These are phyloP conservation scores for Podospora sp. DNA, from an alignment of 495 filamentous ascomycete genomes.

Conservation along the genomic window DNA sequence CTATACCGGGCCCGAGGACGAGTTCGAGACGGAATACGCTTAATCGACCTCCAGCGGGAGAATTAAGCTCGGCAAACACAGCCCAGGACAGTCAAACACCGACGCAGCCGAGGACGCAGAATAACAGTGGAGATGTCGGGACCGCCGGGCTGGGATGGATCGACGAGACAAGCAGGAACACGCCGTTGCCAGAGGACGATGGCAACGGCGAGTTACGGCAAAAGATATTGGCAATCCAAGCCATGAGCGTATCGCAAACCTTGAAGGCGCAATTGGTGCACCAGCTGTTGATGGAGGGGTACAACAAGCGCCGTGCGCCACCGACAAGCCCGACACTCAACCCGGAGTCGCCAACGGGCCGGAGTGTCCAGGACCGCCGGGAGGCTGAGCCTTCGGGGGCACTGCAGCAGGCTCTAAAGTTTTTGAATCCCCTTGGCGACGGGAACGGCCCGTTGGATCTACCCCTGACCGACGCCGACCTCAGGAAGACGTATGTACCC, in stretches of 20 bases:
- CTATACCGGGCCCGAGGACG: not conserved
- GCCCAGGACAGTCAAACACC: not conserved
- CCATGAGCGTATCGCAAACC: constrained; percentile 60
- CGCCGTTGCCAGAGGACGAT: constrained; percentile 81
- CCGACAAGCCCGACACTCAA: constrained; percentile 19
- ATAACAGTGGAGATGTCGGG: not conserved
- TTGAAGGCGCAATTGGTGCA: constrained; percentile 88
- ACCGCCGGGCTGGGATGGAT: constrained; percentile 15
- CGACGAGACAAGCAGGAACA: constrained; percentile 1
- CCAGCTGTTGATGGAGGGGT: constrained; percentile 76
- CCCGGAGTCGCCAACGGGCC: constrained; percentile 36
- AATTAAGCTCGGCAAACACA: not conserved
- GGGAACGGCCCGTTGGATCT: constrained; percentile 52
- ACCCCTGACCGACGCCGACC: constrained; percentile 70
- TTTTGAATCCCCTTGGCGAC: constrained; percentile 43
- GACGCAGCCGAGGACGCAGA: not conserved
- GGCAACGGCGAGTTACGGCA: constrained; percentile 77
- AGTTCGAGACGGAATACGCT: not conserved
- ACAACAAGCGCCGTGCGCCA: constrained; percentile 51
- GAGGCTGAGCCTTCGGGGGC: constrained; percentile 24
- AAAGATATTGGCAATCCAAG: constrained; percentile 77
- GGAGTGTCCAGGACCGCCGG: constrained; percentile 29
- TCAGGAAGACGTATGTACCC: constrained; percentile 68
- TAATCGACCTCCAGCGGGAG: not conserved
- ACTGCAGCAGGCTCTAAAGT: constrained; percentile 40